phyloP scores from a whole-genome alignment of 1,284 basidiomycete genomes.

The Rhodotorula sp. region DNA sequence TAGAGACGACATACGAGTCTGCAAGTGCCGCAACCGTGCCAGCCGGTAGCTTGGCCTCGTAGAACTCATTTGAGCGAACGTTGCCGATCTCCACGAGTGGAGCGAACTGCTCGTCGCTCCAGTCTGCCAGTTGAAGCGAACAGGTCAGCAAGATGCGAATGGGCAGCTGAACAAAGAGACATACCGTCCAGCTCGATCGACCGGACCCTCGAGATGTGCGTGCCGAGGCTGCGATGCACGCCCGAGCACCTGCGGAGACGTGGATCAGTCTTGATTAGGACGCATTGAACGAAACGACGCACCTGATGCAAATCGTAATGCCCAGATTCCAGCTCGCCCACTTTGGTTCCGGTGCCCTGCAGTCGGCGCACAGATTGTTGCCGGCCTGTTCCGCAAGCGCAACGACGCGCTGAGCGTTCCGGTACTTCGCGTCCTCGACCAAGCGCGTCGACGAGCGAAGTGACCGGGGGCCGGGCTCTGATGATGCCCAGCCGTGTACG shows the following conservation, averaged over 20 bases:
- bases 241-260: conserved; percentile 44
- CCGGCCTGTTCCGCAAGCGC: conserved; percentile 2
- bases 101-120: conserved; percentile 50
- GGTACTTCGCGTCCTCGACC: conserved; percentile 11
- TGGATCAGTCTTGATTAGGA: too few species aligned
- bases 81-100: conserved; percentile 52
- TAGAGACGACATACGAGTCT: conserved; percentile 46
- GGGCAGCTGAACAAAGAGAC: conserved; percentile 3
- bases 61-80: conserved; percentile 48
- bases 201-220: conserved; percentile 55
- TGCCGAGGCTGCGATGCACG: conserved; percentile 54
- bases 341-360: conserved; percentile 44
- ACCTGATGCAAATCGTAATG: conserved; percentile 56
- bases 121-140: conserved; percentile 38
- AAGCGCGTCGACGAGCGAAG: neutral
- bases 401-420: conserved; percentile 20
- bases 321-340: conserved; percentile 51
- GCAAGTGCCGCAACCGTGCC: conserved; percentile 14
- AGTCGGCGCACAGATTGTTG: conserved; percentile 23
- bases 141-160: neutral
- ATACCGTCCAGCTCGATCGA: conserved; percentile 54
- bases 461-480: neutral
- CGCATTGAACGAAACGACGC: conserved; percentile 26
- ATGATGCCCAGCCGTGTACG: conserved; percentile 15
- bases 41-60: conserved; percentile 47